Evolutionary conservation across 139 green algal genomes (phyloP).

Genomic region (Chlamydomonas sp.): DNA sequence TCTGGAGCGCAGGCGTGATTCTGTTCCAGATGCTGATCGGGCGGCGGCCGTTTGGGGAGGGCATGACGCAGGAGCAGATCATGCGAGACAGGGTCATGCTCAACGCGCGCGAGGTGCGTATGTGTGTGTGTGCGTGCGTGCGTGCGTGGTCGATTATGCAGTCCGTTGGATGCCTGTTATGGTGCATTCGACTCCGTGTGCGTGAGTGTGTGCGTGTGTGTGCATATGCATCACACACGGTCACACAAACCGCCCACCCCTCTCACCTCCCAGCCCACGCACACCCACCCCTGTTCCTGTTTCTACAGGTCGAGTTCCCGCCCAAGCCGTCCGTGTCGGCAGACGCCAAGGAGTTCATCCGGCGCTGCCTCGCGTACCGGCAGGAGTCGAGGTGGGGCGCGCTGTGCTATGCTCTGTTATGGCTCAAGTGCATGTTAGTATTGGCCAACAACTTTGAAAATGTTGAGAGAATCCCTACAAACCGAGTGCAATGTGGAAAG

Average conservation of each 20-base stretch:
- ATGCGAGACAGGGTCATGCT: constrained; percentile 71
- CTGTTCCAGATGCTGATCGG: constrained; percentile 94
- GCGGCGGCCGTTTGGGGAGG: constrained; percentile 70
- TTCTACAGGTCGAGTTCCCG: constrained; percentile 35
- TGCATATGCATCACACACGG: not conserved
- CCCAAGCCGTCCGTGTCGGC: constrained; percentile 64
- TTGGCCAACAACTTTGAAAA: too few relatives aligned
- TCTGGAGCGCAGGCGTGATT: constrained; percentile 87
- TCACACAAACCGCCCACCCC: not conserved
- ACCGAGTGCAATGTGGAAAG: not conserved
- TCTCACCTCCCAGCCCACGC: not conserved
- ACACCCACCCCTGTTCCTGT: too few relatives aligned
- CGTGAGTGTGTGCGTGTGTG: too few relatives aligned
- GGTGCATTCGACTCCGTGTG: too few relatives aligned
- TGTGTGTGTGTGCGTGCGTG: not conserved
- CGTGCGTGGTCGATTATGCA: too few relatives aligned
- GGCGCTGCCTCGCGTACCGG: constrained; percentile 59
- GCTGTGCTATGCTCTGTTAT: too few relatives aligned
- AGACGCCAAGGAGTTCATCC: constrained; percentile 81
- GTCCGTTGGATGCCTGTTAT: too few relatives aligned
- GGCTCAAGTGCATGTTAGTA: too few relatives aligned
- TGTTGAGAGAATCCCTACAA: too few relatives aligned
- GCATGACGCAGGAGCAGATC: constrained; percentile 74
- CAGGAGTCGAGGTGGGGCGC: constrained; percentile 26
- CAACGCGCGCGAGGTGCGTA: constrained; percentile 41